Evolutionary conservation across 495 filamentous ascomycete genomes (phyloP).

Genomic region (Xylaria telfairii): DNA sequence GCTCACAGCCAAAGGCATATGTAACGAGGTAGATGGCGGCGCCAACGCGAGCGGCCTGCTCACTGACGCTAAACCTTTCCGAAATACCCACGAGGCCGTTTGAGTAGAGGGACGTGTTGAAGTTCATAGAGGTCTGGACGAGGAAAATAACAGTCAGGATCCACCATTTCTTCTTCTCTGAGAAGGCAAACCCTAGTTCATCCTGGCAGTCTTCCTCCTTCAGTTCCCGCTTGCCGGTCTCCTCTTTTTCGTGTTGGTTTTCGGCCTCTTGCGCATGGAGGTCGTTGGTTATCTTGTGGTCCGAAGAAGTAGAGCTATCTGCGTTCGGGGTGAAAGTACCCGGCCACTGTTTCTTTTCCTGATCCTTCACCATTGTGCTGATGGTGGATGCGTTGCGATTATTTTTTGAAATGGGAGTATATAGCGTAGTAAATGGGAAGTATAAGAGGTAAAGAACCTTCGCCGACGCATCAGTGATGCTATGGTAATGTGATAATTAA

Average conservation of each 20-base stretch:
- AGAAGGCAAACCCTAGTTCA: slow-evolving; percentile 69
- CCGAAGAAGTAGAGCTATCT: slow-evolving; percentile 16
- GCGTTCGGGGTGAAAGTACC: slow-evolving; percentile 4
- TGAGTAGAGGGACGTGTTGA: slow-evolving; percentile 77
- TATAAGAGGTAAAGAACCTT: not conserved
- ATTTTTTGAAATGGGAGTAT: not conserved
- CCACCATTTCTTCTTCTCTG: slow-evolving; percentile 73
- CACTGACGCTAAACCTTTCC: slow-evolving; percentile 66
- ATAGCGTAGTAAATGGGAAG: not conserved
- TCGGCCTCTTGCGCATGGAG: no score
- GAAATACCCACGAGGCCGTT: slow-evolving; percentile 68
- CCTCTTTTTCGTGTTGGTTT: slow-evolving; percentile 23
- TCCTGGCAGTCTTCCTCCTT: slow-evolving; percentile 70
- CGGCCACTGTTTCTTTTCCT: slow-evolving; percentile 8
- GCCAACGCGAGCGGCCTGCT: slow-evolving; percentile 69
- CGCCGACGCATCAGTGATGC: slow-evolving; percentile 16
- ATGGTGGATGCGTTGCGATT: not conserved
- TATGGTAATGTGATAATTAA: slow-evolving; percentile 8
- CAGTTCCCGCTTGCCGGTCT: slow-evolving; percentile 58
- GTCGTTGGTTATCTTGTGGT: not conserved
- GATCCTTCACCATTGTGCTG: slow-evolving; percentile 1
- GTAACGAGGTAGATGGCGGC: slow-evolving; percentile 74
- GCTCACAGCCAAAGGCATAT: slow-evolving; percentile 81
- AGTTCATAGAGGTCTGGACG: slow-evolving; percentile 86
- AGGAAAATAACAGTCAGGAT: slow-evolving; percentile 76